Percentiles rank a stretch among this genome's conserved stretches.
Evolutionary conservation across 768 basidiomycete genomes (phyloP).

Genomic region (Lentinula edodes): DNA sequence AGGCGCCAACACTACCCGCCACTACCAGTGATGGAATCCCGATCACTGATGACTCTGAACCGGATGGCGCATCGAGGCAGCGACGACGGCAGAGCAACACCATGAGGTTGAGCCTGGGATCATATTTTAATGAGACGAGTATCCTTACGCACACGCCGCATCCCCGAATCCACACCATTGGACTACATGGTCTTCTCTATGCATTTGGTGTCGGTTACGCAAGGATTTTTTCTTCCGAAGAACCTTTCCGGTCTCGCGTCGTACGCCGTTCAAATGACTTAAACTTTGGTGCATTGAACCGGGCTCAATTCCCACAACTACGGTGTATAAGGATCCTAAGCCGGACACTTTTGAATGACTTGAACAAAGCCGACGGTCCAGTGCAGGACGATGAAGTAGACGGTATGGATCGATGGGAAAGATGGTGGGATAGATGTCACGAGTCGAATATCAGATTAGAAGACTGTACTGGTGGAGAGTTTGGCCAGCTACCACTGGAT

Average conservation of each 20-base stretch:
- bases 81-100: slow-evolving; percentile 5
- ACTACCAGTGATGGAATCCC: slow-evolving; percentile 5
- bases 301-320: slow-evolving; percentile 55
- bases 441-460: slow-evolving; percentile 53
- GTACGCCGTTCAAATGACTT: slow-evolving; percentile 57
- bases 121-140: slow-evolving; percentile 16
- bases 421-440: slow-evolving; percentile 58
- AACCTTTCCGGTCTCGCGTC: slow-evolving; percentile 39
- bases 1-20: slow-evolving; percentile 5
- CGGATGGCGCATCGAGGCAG: slow-evolving; percentile 11
- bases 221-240: slow-evolving; percentile 32
- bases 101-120: background rate
- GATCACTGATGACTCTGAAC: background rate
- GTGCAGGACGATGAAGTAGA: slow-evolving; percentile 22
- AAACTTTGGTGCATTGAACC: slow-evolving; percentile 53
- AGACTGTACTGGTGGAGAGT: slow-evolving; percentile 65
- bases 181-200: slow-evolving; percentile 61
- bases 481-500: slow-evolving; percentile 47
- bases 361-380: slow-evolving; percentile 52
- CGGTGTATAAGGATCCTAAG: slow-evolving; percentile 55
- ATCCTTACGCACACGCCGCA: slow-evolving; percentile 38
- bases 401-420: slow-evolving; percentile 51
- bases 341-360: slow-evolving; percentile 44
- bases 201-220: slow-evolving; percentile 65
- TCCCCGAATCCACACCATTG: slow-evolving; percentile 51